These are phyloP conservation scores for Penicillium sp. DNA, from an alignment of 2,329 filamentous ascomycete species.

Conservation along the genomic window DNA sequence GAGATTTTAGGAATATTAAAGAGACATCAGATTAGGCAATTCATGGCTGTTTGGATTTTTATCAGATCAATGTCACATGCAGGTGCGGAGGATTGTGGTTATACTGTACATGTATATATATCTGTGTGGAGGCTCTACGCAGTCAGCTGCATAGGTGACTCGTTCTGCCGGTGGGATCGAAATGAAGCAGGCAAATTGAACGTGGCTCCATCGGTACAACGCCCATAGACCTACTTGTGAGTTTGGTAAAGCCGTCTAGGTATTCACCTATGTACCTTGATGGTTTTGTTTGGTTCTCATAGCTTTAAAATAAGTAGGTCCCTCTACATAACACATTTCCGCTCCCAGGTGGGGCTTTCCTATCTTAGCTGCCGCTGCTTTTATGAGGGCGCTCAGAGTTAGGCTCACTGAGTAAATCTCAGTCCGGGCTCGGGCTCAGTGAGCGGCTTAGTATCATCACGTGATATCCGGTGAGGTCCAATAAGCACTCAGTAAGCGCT, in stretches of 20 bases:
- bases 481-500: no score
- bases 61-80: neutral
- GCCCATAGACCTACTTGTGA: no score
- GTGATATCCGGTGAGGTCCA: no score
- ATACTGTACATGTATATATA: no score
- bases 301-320: no score
- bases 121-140: neutral
- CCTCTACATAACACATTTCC: constrained; percentile 8
- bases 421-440: no score
- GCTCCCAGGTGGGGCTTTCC: constrained; percentile 11
- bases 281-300: no score
- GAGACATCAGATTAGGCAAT: neutral
- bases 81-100: neutral
- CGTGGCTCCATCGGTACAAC: neutral
- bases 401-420: no score
- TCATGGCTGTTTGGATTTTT: neutral
- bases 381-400: constrained; percentile 15
- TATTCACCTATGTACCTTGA: no score
- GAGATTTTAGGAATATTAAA: neutral
- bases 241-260: no score
- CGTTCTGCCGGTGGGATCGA: neutral
- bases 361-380: constrained; percentile 15
- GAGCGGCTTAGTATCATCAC: no score
- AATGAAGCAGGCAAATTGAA: neutral
- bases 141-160: neutral